These are phyloP conservation scores for Lactarius sp. DNA, from an alignment of 768 basidiomycete genomes.

Conservation along the genomic window DNA sequence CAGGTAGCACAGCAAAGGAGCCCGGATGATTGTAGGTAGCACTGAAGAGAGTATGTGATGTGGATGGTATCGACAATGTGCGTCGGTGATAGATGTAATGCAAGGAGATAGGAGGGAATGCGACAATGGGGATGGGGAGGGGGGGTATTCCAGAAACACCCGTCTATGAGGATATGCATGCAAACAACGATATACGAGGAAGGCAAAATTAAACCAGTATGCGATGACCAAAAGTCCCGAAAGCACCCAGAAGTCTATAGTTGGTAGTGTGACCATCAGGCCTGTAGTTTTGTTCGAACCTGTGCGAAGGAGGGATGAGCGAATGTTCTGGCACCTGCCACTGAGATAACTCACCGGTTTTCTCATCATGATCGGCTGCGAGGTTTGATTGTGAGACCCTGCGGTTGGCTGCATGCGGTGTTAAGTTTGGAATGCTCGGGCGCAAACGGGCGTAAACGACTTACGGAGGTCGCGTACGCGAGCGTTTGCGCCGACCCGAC, in stretches of 20 bases:
- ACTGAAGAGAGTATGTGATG: constrained; percentile 23
- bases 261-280: constrained; percentile 16
- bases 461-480: constrained; percentile 25
- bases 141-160: constrained; percentile 20
- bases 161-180: constrained; percentile 25
- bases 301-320: constrained; percentile 5
- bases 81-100: constrained; percentile 21
- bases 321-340: not conserved
- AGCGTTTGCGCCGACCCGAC: constrained; percentile 32
- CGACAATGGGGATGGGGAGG: constrained; percentile 10
- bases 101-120: constrained; percentile 16
- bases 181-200: constrained; percentile 21
- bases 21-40: constrained; percentile 22
- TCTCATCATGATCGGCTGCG: constrained; percentile 35
- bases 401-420: constrained; percentile 24
- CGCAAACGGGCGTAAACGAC: constrained; percentile 14
- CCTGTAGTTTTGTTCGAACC: constrained; percentile 28
- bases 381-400: constrained; percentile 25
- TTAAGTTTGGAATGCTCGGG: constrained; percentile 3
- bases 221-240: constrained; percentile 22
- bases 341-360: constrained; percentile 29
- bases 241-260: constrained; percentile 20
- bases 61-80: constrained; percentile 21
- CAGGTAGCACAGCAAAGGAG: constrained; percentile 16
- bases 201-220: constrained; percentile 17